A percentile compares a stretch with the other conserved stretches of the same genome.
phyloP scores from a whole-genome alignment of 2,329 filamentous ascomycete genomes.

The Ophiostoma sp. region DNA sequence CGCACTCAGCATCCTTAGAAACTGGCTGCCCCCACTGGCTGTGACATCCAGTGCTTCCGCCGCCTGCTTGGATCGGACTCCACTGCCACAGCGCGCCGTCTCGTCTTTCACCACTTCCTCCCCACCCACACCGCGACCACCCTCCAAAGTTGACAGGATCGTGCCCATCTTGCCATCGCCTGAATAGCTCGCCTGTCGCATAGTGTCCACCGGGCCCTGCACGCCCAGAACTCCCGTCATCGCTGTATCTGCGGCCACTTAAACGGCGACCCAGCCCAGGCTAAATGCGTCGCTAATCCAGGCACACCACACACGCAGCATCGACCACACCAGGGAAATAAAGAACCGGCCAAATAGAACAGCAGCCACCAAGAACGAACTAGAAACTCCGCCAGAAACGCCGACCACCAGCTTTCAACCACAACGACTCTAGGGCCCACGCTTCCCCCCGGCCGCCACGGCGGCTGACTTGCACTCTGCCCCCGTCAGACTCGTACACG shows the following conservation, averaged over 20 bases:
- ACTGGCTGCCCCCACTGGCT: constrained; percentile 17
- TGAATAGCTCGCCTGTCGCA: too few relatives aligned
- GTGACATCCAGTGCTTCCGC: constrained; percentile 18
- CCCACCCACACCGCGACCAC: constrained; percentile 8
- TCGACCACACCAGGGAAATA: not conserved
- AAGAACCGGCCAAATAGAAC: not conserved
- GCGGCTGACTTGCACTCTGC: constrained; percentile 19
- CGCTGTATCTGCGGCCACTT: not conserved
- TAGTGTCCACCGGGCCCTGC: not conserved
- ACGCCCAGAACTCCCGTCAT: not conserved
- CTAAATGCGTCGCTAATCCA: constrained; percentile 15
- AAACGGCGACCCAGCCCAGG: not conserved
- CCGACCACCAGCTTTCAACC: constrained; percentile 3
- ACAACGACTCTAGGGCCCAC: constrained; percentile 14
- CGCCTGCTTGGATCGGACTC: constrained; percentile 17
- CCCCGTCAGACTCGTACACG: not conserved
- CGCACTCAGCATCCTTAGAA: constrained; percentile 14
- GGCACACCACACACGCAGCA: not conserved
- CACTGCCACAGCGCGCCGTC: constrained; percentile 13
- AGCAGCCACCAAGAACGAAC: not conserved
- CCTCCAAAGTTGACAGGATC: not conserved
- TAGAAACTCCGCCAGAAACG: constrained; percentile 4
- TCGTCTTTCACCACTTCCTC: constrained; percentile 7
- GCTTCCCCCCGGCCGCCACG: constrained; percentile 19
- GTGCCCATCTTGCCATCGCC: not conserved